These are phyloP conservation scores for Penicillium waksmanii DNA, from an alignment of 495 filamentous ascomycete species.

Conservation along the genomic window DNA sequence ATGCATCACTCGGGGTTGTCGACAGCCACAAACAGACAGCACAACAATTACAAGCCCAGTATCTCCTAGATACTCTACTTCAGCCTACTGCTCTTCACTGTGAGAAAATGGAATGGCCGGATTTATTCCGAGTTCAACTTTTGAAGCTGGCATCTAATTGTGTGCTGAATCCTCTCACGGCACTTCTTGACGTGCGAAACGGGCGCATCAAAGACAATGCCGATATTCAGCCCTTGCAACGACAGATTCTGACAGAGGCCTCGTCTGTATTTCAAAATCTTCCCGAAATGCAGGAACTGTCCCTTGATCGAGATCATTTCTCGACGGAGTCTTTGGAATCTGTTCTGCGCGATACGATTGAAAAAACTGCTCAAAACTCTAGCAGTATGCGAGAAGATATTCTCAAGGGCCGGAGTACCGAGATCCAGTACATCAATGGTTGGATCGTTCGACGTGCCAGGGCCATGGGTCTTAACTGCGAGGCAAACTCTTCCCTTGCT, in stretches of 20 bases:
- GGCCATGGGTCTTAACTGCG: slow-evolving; percentile 59
- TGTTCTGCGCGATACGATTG: slow-evolving; percentile 54
- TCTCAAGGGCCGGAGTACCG: slow-evolving; percentile 59
- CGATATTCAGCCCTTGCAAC: slow-evolving; percentile 47
- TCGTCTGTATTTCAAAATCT: slow-evolving; percentile 54
- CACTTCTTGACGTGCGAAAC: slow-evolving; percentile 67
- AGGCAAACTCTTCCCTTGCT: slow-evolving; percentile 59
- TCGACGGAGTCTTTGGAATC: slow-evolving; percentile 50
- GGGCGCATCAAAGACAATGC: slow-evolving; percentile 61
- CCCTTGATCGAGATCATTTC: slow-evolving; percentile 50
- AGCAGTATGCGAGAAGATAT: slow-evolving; percentile 80
- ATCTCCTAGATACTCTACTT: slow-evolving; percentile 34
- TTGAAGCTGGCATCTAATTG: slow-evolving; percentile 74
- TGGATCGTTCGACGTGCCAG: slow-evolving; percentile 65
- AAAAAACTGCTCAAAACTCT: slow-evolving; percentile 64
- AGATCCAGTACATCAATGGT: slow-evolving; percentile 78
- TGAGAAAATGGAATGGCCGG: slow-evolving; percentile 31
- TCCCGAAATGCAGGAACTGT: slow-evolving; percentile 59
- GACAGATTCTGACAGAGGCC: slow-evolving; percentile 59
- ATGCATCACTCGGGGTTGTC: slow-evolving; percentile 20
- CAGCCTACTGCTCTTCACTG: slow-evolving; percentile 34
- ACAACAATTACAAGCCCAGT: slow-evolving; percentile 15
- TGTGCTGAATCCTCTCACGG: slow-evolving; percentile 75
- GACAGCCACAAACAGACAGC: not conserved
- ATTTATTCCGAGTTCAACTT: slow-evolving; percentile 55